Evolutionary conservation across 371 early-diverging fungal genomes (phyloP), one percentile per base, ranked within the genome.

Genomic region (Circinella umbellata): DNA sequence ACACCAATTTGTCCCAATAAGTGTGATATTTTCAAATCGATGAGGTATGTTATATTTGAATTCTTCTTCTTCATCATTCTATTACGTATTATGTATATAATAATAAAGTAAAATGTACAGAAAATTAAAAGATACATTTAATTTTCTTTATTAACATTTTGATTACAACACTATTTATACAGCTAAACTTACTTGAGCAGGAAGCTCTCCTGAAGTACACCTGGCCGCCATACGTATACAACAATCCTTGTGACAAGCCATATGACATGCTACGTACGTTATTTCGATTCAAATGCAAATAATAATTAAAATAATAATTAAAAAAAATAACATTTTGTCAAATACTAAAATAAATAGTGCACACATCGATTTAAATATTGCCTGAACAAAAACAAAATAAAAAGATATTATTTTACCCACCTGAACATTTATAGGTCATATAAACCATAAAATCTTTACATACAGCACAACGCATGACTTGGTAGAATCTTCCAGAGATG

Each of bases 161-260:
- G 2, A 27, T 27, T 27, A 27, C 27, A 27, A 27, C 27, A 42
- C 42, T 42, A 42, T 9, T 15, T 34, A 17, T 42, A n/a, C 10
- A 17, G 4, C 3, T 36, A 48, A 11, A 48, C n/a, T 46, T 73
- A 75, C 84, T 64, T 73, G 75, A 39, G 88, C 91, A 13, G 84
- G 72, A 61, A 85, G 83, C 9, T 88, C 66, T 64, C 84, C 88
- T 13, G 93, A 88, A 27, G 96, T 93, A 80, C 99, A 99, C 72
- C 93, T 93, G 15, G 94, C 90, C 27, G 97, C 91, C 17, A 98
- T 96, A 55, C 90, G 87, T n/a, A 80, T 76, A 59, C 90, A 90
- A 73, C 99, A 99, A 70, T 92, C 91, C 66, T 91, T 91, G 75
- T 99, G 99, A 72, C 96, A 97, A 36, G 94, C 92, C 76, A 94